A percentile compares a stretch with the other conserved stretches of the same genome.
Conservation (phyloP, 2,329 filamentous ascomycete species). For the Cercospora brassicicola region DNA sequence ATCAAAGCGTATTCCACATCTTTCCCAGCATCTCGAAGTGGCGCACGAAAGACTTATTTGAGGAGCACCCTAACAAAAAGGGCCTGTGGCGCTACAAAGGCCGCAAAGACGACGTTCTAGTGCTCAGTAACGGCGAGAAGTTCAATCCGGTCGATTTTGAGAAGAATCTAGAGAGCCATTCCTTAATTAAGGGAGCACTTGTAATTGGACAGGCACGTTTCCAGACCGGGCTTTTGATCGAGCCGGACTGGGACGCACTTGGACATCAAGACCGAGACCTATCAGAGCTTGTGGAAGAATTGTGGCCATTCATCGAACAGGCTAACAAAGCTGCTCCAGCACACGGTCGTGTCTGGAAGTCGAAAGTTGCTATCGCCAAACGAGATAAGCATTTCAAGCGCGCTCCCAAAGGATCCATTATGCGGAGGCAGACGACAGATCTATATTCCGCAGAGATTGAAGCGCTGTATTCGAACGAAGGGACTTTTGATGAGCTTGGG, state of each 20-base stretch:
- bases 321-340: constrained; percentile 18
- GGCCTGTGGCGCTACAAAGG: constrained; percentile 33
- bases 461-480: constrained; percentile 43
- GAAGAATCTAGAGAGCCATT: constrained; percentile 30
- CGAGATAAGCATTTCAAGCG: constrained; percentile 48
- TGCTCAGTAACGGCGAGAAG: constrained; percentile 36
- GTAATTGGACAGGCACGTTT: constrained; percentile 39
- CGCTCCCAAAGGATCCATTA: constrained; percentile 20
- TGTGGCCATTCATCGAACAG: constrained; percentile 25
- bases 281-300: constrained; percentile 18
- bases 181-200: constrained; percentile 35
- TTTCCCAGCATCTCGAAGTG: constrained; percentile 39
- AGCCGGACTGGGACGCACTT: constrained; percentile 30
- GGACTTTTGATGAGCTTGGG: constrained; percentile 21
- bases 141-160: constrained; percentile 31
- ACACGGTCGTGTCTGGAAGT: constrained; percentile 47
- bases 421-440: constrained; percentile 21
- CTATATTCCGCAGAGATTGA: constrained; percentile 52
- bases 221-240: constrained; percentile 37
- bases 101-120: constrained; percentile 35
- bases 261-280: constrained; percentile 16
- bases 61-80: constrained; percentile 30
- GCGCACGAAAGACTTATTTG: constrained; percentile 39
- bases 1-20: constrained; percentile 31
- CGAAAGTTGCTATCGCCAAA: constrained; percentile 47